Conservation (phyloP, 352 stramenopile genomes). For the Globisporangium emineosum region DNA sequence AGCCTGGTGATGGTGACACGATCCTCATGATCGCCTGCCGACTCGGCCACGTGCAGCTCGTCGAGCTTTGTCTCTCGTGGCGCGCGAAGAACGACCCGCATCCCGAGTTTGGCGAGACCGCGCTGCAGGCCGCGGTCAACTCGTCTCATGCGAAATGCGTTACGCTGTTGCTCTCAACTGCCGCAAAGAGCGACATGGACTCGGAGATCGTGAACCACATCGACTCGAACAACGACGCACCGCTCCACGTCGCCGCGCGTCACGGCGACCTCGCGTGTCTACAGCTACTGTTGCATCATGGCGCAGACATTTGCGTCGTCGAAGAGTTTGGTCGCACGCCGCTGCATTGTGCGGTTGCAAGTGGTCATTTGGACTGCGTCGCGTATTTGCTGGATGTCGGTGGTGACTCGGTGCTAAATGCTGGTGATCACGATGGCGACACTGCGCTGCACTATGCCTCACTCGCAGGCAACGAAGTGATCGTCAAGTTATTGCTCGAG, state of each 20-base stretch:
- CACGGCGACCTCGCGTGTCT: constrained; percentile 72
- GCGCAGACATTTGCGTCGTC: constrained; percentile 79
- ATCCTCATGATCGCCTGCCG: constrained; percentile 78
- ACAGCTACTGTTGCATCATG: constrained; percentile 72
- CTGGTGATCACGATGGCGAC: constrained; percentile 69
- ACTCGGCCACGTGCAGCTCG: constrained; percentile 48
- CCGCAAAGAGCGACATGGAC: constrained; percentile 85
- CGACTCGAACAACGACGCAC: constrained; percentile 73
- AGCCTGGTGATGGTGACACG: constrained; percentile 70
- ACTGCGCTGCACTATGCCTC: constrained; percentile 77
- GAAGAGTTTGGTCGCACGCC: constrained; percentile 78
- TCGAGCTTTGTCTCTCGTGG: constrained; percentile 72
- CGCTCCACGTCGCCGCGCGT: constrained; percentile 70
- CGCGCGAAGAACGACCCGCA: constrained; percentile 85
- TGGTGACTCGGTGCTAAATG: constrained; percentile 76
- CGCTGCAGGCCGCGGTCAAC: constrained; percentile 75
- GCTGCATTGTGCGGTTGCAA: constrained; percentile 69
- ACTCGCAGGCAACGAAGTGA: constrained; percentile 46
- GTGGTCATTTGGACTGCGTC: constrained; percentile 62
- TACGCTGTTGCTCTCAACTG: constrained; percentile 56
- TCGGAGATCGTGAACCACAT: constrained; percentile 87
- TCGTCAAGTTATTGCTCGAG: constrained; percentile 75
- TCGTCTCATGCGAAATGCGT: constrained; percentile 55
- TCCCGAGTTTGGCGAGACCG: constrained; percentile 81
- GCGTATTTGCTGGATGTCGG: constrained; percentile 84